Evolutionary conservation across 208 protist genomes (phyloP).

Genomic region (Leishmania major): DNA sequence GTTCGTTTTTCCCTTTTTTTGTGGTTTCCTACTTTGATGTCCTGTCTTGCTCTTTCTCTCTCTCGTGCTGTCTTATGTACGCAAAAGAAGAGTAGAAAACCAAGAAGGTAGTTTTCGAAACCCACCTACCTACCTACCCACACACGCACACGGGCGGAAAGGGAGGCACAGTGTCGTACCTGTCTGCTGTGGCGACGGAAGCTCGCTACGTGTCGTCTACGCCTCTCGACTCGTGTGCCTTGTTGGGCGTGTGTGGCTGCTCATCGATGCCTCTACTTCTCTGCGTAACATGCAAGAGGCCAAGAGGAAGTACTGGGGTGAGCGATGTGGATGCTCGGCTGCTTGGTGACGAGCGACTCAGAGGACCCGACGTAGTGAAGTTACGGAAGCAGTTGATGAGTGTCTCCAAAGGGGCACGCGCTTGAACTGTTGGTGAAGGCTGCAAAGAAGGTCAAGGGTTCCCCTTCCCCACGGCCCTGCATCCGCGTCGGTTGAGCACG

Average conservation of each 20-base stretch:
- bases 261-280: not conserved
- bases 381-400: not conserved
- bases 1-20: not conserved
- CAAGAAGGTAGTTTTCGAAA: not conserved
- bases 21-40: not conserved
- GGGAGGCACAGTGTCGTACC: not conserved
- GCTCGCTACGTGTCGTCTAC: not conserved
- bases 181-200: not conserved
- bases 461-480: not conserved
- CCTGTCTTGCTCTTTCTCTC: not conserved
- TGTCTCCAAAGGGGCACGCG: not conserved
- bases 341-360: not conserved
- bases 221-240: not conserved
- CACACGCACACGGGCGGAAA: not conserved
- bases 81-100: not conserved
- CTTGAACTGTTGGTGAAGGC: not conserved
- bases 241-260: not conserved
- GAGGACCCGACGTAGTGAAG: not conserved
- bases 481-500: not conserved
- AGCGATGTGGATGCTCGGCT: not conserved
- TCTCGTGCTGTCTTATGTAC: not conserved
- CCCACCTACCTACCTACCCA: not conserved
- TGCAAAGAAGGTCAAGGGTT: not conserved
- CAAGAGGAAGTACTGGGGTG: not conserved
- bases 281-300: not conserved